A percentile compares a stretch with the other conserved stretches of the same genome.
Conservation (phyloP, 129 eudicot genomes). For the Deinandra increscens region DNA sequence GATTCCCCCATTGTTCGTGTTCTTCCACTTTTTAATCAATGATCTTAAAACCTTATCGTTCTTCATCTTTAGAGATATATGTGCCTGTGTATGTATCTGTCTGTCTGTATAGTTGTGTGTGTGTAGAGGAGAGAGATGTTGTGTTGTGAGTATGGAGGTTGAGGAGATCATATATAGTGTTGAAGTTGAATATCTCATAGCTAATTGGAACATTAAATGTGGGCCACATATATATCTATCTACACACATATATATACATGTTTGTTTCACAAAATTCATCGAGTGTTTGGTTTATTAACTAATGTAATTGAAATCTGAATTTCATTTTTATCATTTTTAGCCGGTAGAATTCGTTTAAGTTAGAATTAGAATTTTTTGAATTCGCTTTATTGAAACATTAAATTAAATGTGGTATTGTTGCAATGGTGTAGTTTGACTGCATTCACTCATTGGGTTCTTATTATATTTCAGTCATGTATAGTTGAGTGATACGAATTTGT, state of each 20-base stretch:
- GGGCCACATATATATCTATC: not conserved
- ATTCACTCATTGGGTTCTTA: conserved; percentile 17
- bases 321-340: no score
- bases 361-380: no score
- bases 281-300: no score
- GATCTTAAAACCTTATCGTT: conserved; percentile 30
- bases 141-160: conserved; percentile 24
- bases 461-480: not conserved
- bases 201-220: conserved; percentile 34
- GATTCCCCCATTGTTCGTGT: conserved; percentile 27
- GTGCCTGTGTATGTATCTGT: not conserved
- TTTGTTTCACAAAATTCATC: no score
- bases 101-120: not conserved
- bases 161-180: conserved; percentile 37
- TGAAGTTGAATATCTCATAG: conserved; percentile 21
- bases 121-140: conserved; percentile 9
- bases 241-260: no score
- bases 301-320: no score
- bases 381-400: no score
- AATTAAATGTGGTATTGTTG: no score
- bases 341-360: no score
- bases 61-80: conserved; percentile 20
- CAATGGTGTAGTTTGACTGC: conserved; percentile 27
- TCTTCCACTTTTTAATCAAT: conserved; percentile 39
- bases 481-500: conserved; percentile 35